These are phyloP conservation scores for Arabidopsis suecica DNA, from an alignment of 345 rosid genomes.

Conservation along the genomic window DNA sequence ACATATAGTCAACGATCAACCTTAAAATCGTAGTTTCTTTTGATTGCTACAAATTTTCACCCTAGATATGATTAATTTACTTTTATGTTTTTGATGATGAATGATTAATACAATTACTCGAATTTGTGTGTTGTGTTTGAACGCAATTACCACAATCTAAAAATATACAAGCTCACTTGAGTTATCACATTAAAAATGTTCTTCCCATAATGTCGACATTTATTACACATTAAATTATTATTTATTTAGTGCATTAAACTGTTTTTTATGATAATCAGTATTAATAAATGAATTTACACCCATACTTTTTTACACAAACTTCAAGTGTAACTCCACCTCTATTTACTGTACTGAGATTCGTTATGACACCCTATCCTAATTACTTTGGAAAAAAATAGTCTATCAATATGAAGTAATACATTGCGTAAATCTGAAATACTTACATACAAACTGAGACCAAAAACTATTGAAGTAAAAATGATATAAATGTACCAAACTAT, in stretches of 20 bases:
- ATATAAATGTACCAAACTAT: background rate
- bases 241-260: background rate
- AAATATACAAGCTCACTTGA: background rate
- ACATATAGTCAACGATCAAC: slow-evolving; percentile 34
- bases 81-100: background rate
- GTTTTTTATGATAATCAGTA: slow-evolving; percentile 3
- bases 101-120: background rate
- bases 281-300: slow-evolving; percentile 19
- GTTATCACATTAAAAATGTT: background rate
- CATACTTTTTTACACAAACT: slow-evolving; percentile 31
- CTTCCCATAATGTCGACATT: slow-evolving; percentile 13
- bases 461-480: background rate
- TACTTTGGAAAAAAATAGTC: background rate
- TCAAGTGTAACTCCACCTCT: slow-evolving; percentile 40
- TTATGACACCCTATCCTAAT: slow-evolving; percentile 15
- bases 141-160: background rate
- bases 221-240: background rate
- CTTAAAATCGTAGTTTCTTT: background rate
- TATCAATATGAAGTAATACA: background rate
- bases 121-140: background rate
- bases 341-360: slow-evolving; percentile 12
- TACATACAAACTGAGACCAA: background rate
- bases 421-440: background rate
- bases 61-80: slow-evolving; percentile 11
- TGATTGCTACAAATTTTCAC: background rate